Evolutionary conservation across 306 rosid genomes (phyloP).

Genomic region (Abrus precatorius): DNA sequence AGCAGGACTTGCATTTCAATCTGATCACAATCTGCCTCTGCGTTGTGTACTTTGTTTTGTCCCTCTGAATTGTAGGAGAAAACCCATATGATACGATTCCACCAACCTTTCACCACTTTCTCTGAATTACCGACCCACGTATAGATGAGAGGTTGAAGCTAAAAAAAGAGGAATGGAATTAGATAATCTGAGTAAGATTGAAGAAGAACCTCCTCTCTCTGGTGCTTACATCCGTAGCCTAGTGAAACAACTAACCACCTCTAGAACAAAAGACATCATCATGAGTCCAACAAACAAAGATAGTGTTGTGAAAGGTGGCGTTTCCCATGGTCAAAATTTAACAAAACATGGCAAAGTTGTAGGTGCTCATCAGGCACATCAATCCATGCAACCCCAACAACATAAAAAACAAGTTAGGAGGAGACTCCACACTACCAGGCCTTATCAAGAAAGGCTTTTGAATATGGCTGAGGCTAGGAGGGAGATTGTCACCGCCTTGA

Average conservation of each 20-base stretch:
- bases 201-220: constrained; percentile 67
- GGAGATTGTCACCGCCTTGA: constrained; percentile 90
- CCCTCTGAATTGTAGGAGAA: constrained; percentile 59
- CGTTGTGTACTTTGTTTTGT: constrained; percentile 58
- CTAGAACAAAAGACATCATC: constrained; percentile 64
- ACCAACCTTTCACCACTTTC: constrained; percentile 55
- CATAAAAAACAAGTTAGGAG: constrained; percentile 84
- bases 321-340: constrained; percentile 40
- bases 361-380: constrained; percentile 46
- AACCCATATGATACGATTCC: constrained; percentile 64
- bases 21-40: constrained; percentile 71
- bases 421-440: constrained; percentile 77
- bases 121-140: constrained; percentile 44
- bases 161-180: constrained; percentile 56
- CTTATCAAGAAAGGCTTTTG: constrained; percentile 80
- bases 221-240: constrained; percentile 74
- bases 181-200: constrained; percentile 54
- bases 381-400: constrained; percentile 54
- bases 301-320: constrained; percentile 47
- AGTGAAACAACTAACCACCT: constrained; percentile 73
- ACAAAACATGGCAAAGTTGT: constrained; percentile 51
- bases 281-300: constrained; percentile 55
- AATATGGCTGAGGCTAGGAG: constrained; percentile 96
- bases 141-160: constrained; percentile 55
- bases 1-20: constrained; percentile 45